Base-by-base conservation (phyloP, 179 eudicot genomes). In the Gypsophila paniculata region DNA sequence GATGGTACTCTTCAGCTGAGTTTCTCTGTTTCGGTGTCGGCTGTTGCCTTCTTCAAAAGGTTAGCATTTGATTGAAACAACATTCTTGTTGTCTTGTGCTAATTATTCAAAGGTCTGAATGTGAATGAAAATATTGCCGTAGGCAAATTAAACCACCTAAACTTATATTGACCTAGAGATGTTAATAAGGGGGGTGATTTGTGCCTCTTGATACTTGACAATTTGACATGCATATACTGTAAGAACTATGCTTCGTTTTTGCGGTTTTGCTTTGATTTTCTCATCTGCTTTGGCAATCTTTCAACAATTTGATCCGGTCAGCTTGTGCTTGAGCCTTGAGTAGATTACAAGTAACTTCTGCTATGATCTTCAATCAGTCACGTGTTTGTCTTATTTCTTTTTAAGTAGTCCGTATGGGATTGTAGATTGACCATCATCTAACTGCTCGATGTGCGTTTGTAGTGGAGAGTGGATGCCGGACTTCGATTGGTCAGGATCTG, bases 391-490 rank as follows among this genome's bases (percentile, higher is more conserved):
- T 22, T 6, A 18, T 36, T 15, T 36, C 25, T 36, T 63, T 13
- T 63, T 18, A 63, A 38, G 21, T 52, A 10, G 44, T 46, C 44
- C 25, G 18, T 38, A 11, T 64, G 58, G 34, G 36, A 26, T 25
- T 39, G 36, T 72, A 72, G 46, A 23, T 59, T 44, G 51, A 72
- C 13, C 64, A 68, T 53, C 63, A 67, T 68, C 48, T 63, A 61
- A 65, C 38, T 80, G 59, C 73, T 23, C 77, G 68, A 52, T 38
- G 79, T 75, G 72, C 68, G 59, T 76, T 46, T 90, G 87, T 83
- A 90, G 96, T 52, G 96, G 96, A 79, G 96, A 90, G 77, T 89
- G 85, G 87, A 83, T 87, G 87, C 90, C 75, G 74, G 87, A 82
- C 74, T 39, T 83, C 78, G 82, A 73, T 77, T 90, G 96, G 94